Percentiles rank a stretch among this genome's conserved stretches.
phyloP scores from a whole-genome alignment of 1,284 basidiomycete genomes.

The Melampsora abietis-canadensis region DNA sequence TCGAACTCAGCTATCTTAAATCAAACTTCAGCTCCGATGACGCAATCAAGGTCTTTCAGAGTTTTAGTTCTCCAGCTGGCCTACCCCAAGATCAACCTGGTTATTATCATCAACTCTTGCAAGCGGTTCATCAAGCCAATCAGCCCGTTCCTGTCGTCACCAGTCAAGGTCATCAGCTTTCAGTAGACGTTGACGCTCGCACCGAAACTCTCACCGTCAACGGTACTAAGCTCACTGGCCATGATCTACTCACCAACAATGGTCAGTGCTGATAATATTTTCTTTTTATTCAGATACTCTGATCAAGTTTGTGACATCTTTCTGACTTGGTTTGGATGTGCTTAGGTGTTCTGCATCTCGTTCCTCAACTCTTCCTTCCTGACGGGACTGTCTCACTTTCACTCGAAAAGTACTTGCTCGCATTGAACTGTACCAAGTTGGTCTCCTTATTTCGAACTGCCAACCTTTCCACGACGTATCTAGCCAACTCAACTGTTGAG shows the following conservation, averaged over 20 bases:
- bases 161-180: constrained; percentile 65
- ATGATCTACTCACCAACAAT: constrained; percentile 87
- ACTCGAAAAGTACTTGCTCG: constrained; percentile 84
- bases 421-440: constrained; percentile 84
- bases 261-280: constrained; percentile 53
- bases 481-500: constrained; percentile 62
- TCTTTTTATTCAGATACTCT: neutral
- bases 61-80: constrained; percentile 61
- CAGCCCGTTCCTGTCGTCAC: constrained; percentile 61
- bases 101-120: constrained; percentile 62
- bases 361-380: constrained; percentile 77
- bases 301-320: neutral
- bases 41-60: constrained; percentile 67
- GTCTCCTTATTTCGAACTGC: constrained; percentile 81
- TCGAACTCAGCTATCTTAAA: constrained; percentile 78
- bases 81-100: constrained; percentile 61
- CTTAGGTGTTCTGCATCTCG: constrained; percentile 76
- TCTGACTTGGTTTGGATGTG: constrained; percentile 45
- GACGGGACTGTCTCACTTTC: constrained; percentile 63
- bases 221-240: constrained; percentile 62
- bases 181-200: constrained; percentile 60
- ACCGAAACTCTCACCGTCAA: constrained; percentile 59
- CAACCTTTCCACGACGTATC: constrained; percentile 71
- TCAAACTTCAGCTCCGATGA: constrained; percentile 78
- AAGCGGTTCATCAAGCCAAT: neutral